phyloP scores from a whole-genome alignment of 768 basidiomycete species.

The Lentinula guzmanii region DNA sequence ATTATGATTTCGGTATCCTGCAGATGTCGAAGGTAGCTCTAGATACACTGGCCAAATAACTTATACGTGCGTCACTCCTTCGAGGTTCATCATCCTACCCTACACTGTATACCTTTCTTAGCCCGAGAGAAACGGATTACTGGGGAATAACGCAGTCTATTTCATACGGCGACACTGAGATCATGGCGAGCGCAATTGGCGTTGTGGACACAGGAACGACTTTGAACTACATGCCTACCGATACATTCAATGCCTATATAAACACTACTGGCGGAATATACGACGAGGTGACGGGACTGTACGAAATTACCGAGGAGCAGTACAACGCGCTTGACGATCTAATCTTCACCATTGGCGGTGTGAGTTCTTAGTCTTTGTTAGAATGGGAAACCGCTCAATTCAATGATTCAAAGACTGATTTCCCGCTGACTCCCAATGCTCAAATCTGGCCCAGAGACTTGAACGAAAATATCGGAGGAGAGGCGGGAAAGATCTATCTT shows the following conservation, averaged over 20 bases:
- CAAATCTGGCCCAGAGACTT: slow-evolving; percentile 31
- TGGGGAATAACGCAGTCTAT: slow-evolving; percentile 6
- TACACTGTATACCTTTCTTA: not conserved
- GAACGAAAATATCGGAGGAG: slow-evolving; percentile 28
- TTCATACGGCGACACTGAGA: not conserved
- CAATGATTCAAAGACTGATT: slow-evolving; percentile 17
- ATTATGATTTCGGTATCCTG: not conserved
- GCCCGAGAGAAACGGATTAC: not conserved
- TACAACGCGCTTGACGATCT: slow-evolving; percentile 47
- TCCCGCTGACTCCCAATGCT: slow-evolving; percentile 34
- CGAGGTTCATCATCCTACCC: not conserved
- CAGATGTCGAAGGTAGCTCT: not conserved
- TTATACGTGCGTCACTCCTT: not conserved
- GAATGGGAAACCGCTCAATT: too few species aligned
- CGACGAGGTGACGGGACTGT: slow-evolving; percentile 30
- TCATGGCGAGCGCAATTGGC: not conserved
- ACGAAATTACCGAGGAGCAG: slow-evolving; percentile 45
- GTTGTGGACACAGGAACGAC: slow-evolving; percentile 32
- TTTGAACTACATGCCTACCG: slow-evolving; percentile 41
- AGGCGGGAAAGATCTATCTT: slow-evolving; percentile 22
- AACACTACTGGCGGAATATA: slow-evolving; percentile 31
- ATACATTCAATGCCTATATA: slow-evolving; percentile 38
- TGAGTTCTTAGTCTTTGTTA: slow-evolving; percentile 11
- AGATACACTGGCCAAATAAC: not conserved
- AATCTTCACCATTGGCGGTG: slow-evolving; percentile 48